Base-by-base conservation (phyloP, 2,329 filamentous ascomycete species). In the Fusarium chuoi region DNA sequence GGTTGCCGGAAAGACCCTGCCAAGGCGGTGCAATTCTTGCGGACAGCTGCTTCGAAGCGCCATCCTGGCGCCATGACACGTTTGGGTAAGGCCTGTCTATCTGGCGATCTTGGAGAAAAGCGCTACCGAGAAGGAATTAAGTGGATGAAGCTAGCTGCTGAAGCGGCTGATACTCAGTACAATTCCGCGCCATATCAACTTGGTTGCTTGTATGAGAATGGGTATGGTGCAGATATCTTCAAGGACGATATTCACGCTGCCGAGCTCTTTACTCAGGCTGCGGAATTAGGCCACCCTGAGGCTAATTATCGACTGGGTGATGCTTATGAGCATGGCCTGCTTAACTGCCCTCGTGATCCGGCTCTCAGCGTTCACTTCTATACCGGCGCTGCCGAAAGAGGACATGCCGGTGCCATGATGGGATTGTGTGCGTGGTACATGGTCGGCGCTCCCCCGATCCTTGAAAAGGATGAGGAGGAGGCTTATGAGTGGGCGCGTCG, bases 391-490 rank as follows among this genome's bases (percentile, higher is more conserved):
- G 96, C 96, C 6, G 93, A 97, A 79, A 88, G 89, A 51, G 94
- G 94, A 3, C 93, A 98, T 79, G 88, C 95, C 0, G 89, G 91
- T 54, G 96, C 95, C 54, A 98, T 98, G 95, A 98, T 99, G 95
- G 96, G 96, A 9, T 87, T 99, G 14, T 99, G 96, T 83, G 96
- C 96, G 17, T 99, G 96, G 96, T 99, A 98, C 82, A 93, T 98
- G 88, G 93, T 98, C 45, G 96, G 96, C 17, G 96, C 96, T 4
- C 93, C 95, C 75, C 95, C 95, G 0, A 91, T 98, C 20, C 85
- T 99, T 28, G 95, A 98, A 69, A 98, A 96, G 83, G 96, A 99
- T 78, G 96, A 98, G 82, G 92, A 93, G 76, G 96, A 99, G 82
- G 96, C 96, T 15, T 98, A 97, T 79, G 95, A 98, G 81, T 99